Conservation (phyloP, 768 basidiomycete genomes). For the Lactifluus pinguis region DNA sequence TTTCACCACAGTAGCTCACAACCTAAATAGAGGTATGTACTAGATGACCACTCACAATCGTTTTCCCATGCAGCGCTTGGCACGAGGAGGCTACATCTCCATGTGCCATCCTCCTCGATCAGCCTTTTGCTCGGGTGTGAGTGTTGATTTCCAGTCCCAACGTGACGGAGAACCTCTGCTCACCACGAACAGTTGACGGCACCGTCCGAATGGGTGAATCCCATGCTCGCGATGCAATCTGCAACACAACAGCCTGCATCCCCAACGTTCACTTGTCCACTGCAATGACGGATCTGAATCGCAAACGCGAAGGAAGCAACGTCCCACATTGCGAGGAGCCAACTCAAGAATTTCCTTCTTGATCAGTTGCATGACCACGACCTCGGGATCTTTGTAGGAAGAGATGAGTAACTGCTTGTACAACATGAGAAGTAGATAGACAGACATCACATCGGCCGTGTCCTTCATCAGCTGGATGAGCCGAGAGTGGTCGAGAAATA, state of each 20-base stretch:
- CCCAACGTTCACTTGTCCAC: too few relatives aligned
- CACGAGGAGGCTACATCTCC: constrained; percentile 20
- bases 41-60: constrained; percentile 37
- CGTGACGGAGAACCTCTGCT: constrained; percentile 16
- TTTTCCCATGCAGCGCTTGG: constrained; percentile 44
- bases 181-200: too few relatives aligned
- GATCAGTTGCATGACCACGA: constrained; percentile 46
- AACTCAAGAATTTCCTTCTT: constrained; percentile 72
- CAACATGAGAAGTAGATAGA: constrained; percentile 76
- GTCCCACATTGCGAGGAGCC: constrained; percentile 51
- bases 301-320: constrained; percentile 21
- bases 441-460: constrained; percentile 59
- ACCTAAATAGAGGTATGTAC: too few relatives aligned
- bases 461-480: constrained; percentile 59
- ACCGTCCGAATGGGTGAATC: too few relatives aligned
- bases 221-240: too few relatives aligned
- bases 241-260: too few relatives aligned
- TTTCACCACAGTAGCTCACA: too few relatives aligned
- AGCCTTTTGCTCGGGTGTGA: constrained; percentile 21
- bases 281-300: too few relatives aligned
- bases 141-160: constrained; percentile 24
- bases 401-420: constrained; percentile 66
- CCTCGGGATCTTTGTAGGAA: constrained; percentile 34
- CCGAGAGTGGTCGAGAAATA: constrained; percentile 70
- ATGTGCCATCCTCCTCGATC: constrained; percentile 23